These are phyloP conservation scores for Capsella bursapastoris DNA, from an alignment of 345 rosid genomes.

Conservation along the genomic window DNA sequence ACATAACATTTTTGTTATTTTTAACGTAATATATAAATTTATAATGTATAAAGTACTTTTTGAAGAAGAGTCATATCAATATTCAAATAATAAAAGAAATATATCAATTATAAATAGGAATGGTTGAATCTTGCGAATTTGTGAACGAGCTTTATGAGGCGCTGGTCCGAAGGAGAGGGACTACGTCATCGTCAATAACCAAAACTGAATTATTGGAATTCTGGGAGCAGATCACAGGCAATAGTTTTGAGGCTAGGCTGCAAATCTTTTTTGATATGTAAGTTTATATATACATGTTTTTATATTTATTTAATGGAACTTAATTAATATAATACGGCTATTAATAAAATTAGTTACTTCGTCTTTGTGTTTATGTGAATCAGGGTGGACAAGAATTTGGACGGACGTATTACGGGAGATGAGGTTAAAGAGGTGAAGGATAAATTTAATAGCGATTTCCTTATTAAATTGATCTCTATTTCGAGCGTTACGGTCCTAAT, in stretches of 20 bases:
- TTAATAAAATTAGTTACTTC: neutral
- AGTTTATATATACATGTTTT: conserved; percentile 16
- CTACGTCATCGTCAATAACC: conserved; percentile 51
- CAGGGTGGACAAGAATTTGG: conserved; percentile 84
- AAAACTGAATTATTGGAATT: conserved; percentile 63
- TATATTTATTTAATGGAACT: neutral
- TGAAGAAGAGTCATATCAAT: neutral
- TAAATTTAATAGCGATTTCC: neutral
- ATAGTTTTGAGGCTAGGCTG: conserved; percentile 74
- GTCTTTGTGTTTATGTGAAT: neutral
- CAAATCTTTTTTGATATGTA: conserved; percentile 88
- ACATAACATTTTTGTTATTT: neutral
- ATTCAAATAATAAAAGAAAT: neutral
- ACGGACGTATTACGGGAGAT: conserved; percentile 75
- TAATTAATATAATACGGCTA: neutral
- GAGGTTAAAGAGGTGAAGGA: conserved; percentile 74
- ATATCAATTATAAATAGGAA: conserved; percentile 51
- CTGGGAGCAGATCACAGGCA: conserved; percentile 76
- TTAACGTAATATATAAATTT: neutral
- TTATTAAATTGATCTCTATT: neutral
- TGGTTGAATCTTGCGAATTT: conserved; percentile 77
- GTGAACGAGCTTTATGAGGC: conserved; percentile 67
- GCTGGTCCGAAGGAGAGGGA: conserved; percentile 67
- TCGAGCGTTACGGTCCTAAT: neutral
- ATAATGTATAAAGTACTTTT: no score